Evolutionary conservation across 116 monocot genomes (phyloP).

Genomic region (Trichopus zeylanicus): DNA sequence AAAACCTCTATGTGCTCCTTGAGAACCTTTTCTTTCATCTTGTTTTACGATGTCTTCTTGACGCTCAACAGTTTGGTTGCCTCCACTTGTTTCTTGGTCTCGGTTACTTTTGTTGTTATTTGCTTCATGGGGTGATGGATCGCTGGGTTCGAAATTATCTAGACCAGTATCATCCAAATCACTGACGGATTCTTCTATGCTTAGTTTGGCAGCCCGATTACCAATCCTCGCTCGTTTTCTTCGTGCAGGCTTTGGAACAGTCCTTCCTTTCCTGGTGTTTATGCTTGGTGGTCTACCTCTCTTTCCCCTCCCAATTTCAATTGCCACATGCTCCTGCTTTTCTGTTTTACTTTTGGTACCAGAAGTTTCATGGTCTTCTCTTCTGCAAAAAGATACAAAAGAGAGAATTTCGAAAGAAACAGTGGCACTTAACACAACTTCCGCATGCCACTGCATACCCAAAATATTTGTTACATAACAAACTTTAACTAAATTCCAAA

Average conservation of each 20-base stretch:
- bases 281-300: slow-evolving; percentile 29
- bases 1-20: background rate
- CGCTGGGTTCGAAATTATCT: background rate
- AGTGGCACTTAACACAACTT: too few species aligned
- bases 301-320: slow-evolving; percentile 27
- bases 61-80: too few species aligned
- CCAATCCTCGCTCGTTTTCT: slow-evolving; percentile 58
- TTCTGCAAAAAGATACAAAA: slow-evolving; percentile 10
- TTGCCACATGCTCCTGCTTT: slow-evolving; percentile 2
- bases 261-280: slow-evolving; percentile 20
- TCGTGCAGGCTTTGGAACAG: slow-evolving; percentile 24
- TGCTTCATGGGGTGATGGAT: background rate
- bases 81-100: background rate
- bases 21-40: background rate
- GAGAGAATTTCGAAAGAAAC: background rate
- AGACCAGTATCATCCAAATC: slow-evolving; percentile 2
- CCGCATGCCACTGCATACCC: too few species aligned
- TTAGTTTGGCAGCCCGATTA: slow-evolving; percentile 36
- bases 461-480: background rate
- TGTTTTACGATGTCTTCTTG: slow-evolving; percentile 8
- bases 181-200: slow-evolving; percentile 29
- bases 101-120: background rate
- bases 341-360: slow-evolving; percentile 10
- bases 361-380: slow-evolving; percentile 16
- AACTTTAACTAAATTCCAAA: too few species aligned